Evolutionary conservation across 495 filamentous ascomycete species (phyloP), one percentile per base, ranked within the genome.

Genomic region (Beverwykella pulmonaria): DNA sequence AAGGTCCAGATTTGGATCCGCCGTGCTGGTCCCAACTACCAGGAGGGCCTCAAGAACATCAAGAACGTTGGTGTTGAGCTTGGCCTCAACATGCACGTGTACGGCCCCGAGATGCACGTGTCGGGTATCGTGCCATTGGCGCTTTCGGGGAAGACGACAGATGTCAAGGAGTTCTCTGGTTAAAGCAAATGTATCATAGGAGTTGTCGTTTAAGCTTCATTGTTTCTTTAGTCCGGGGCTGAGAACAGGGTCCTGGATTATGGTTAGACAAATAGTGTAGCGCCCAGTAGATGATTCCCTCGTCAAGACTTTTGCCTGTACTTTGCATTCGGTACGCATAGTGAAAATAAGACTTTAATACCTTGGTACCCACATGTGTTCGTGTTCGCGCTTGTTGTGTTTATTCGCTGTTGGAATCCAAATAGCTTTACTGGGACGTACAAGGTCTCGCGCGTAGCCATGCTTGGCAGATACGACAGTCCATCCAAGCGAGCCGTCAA

Each of bases 41-140:
- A 99, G 80, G 94, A 99, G 82, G 94, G 94, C 82, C 87, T 99
- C 65, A 96, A 96, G 85, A 99, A 98, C 85, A 97, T 99, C 84
- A 97, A 98, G 86, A 84, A 89, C 48, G 93, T 95, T 56, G 93
- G 92, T 41, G 84, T 92, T 74, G 94, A 98, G 81, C 86, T 99
- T 34, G 91, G 90, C 72, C 83, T 99, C 34, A 82, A 93, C 75
- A 96, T 97, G 87, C 90, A 97, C 79, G 92, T 98, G 67, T 99
- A 92, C 77, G 94, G 94, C 56, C 94, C 94, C 60, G 94, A 99
- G 81, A 97, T 99, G 93, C 87, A 89, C 79, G 88, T 89, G 73
- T 82, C 78, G 46, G 87, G 87, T 70, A 89, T 90, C 71, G 87
- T 90, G 46, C 87, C 87, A 29, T 76, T 90, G 69, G 87, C 87